Percentiles rank a stretch among this genome's conserved stretches.
These are phyloP conservation scores for Microbotryum intermedium DNA, from an alignment of 1,284 basidiomycete species.

Conservation along the genomic window DNA sequence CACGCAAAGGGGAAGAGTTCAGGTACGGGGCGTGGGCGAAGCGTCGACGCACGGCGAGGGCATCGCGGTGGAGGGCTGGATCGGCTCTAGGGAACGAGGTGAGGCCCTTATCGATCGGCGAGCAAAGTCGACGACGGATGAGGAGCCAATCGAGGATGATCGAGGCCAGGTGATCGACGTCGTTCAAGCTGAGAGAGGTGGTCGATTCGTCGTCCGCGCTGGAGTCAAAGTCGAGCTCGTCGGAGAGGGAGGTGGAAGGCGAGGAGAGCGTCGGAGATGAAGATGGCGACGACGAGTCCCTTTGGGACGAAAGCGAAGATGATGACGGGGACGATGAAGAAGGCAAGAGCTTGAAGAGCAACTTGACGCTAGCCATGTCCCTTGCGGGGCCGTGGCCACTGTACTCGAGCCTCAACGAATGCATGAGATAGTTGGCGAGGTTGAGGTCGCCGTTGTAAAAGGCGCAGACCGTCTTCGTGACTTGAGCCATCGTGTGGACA, in stretches of 20 bases:
- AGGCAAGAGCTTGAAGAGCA: constrained; percentile 17
- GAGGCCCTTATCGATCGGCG: not conserved
- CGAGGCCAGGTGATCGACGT: constrained; percentile 18
- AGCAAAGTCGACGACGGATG: constrained; percentile 1
- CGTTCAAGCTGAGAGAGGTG: not conserved
- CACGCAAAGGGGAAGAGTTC: not conserved
- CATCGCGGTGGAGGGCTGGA: constrained; percentile 6
- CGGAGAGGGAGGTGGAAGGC: not conserved
- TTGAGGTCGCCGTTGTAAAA: not conserved
- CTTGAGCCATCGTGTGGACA: not conserved
- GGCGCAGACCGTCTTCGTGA: constrained; percentile 5
- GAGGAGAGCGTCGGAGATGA: constrained; percentile 1
- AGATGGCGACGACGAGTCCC: not conserved
- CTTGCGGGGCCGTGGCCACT: constrained; percentile 3
- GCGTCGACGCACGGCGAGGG: constrained; percentile 10
- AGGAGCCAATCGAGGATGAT: constrained; percentile 19
- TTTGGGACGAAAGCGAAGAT: not conserved
- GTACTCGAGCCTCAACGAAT: constrained; percentile 3
- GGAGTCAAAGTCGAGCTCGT: not conserved
- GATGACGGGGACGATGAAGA: no score
- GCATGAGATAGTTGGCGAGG: not conserved
- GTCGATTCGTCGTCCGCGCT: not conserved
- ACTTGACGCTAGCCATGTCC: constrained; percentile 6
- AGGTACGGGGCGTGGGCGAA: constrained; percentile 10
- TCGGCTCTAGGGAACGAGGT: constrained; percentile 7